Conservation (phyloP, 1,284 basidiomycete species). For the Neonothopanus nambi region DNA sequence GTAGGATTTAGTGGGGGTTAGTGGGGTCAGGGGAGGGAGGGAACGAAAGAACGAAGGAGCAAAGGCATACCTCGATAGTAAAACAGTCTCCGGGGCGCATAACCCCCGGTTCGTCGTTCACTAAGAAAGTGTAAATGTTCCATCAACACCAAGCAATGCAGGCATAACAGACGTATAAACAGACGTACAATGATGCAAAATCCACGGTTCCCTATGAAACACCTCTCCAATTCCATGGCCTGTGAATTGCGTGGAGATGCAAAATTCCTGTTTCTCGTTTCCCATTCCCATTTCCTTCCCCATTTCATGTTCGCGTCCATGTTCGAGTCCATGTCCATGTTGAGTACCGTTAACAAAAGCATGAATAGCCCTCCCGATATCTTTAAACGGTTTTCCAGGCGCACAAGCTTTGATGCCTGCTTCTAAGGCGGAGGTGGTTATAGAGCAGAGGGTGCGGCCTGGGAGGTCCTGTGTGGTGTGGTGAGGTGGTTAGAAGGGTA, state of each 20-base stretch:
- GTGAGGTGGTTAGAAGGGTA: too few relatives aligned
- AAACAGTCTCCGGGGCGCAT: slow-evolving; percentile 88
- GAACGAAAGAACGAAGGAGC: slow-evolving; percentile 2
- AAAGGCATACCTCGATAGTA: slow-evolving; percentile 75
- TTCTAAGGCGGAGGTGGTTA: slow-evolving; percentile 68
- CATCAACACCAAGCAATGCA: not conserved
- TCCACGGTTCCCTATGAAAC: slow-evolving; percentile 87
- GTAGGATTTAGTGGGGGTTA: too few relatives aligned
- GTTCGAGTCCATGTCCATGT: not conserved
- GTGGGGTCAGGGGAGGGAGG: too few relatives aligned
- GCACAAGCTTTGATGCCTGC: slow-evolving; percentile 77
- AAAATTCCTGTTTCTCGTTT: too few relatives aligned
- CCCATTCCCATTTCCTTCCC: too few relatives aligned
- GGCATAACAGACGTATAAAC: slow-evolving; percentile 3
- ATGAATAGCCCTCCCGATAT: slow-evolving; percentile 80
- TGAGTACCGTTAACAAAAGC: slow-evolving; percentile 37
- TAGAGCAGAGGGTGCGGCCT: slow-evolving; percentile 62
- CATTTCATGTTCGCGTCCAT: too few relatives aligned
- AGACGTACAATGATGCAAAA: slow-evolving; percentile 58
- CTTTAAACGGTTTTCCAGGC: slow-evolving; percentile 71
- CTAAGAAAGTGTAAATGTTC: slow-evolving; percentile 39
- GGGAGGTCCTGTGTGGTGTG: slow-evolving; percentile 64
- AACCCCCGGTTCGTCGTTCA: slow-evolving; percentile 73
- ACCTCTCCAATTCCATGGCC: slow-evolving; percentile 87
- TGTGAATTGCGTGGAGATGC: slow-evolving; percentile 73